Evolutionary conservation across 2,329 filamentous ascomycete species (phyloP).

Genomic region (Hymenoscyphus infarciens): DNA sequence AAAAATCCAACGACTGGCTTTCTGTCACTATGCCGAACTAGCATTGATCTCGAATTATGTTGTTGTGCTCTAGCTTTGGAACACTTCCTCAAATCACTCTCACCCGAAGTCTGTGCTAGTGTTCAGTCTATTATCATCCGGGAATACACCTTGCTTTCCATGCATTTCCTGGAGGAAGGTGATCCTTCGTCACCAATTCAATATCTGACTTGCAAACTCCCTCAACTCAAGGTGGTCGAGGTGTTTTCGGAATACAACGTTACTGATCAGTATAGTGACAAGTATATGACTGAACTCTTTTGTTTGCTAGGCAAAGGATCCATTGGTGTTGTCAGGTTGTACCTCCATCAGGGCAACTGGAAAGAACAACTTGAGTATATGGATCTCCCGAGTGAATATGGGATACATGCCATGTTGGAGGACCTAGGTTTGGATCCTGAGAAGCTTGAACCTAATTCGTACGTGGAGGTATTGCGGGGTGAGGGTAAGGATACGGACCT

Average conservation of each 20-base stretch:
- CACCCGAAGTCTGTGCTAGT: background rate
- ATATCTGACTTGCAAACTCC: background rate
- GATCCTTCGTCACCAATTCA: background rate
- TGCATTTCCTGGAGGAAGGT: background rate
- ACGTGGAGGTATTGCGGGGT: background rate
- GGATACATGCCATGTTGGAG: background rate
- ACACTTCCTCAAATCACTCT: background rate
- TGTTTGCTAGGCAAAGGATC: background rate
- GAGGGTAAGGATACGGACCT: background rate
- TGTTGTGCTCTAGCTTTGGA: background rate
- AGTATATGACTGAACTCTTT: background rate
- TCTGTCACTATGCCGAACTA: background rate
- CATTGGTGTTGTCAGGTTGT: background rate
- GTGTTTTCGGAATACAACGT: background rate
- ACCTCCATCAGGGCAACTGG: background rate
- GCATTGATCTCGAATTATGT: background rate
- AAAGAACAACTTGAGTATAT: background rate
- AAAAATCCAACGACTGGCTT: background rate
- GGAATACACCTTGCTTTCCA: background rate
- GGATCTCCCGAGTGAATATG: background rate
- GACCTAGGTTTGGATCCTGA: background rate
- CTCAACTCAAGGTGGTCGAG: background rate
- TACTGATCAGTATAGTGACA: background rate
- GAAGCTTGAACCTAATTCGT: background rate
- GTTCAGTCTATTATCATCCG: background rate